A percentile compares a stretch with the other conserved stretches of the same genome.
These are phyloP conservation scores for Alternaria solani DNA, from an alignment of 2,329 filamentous ascomycete genomes.

Conservation along the genomic window DNA sequence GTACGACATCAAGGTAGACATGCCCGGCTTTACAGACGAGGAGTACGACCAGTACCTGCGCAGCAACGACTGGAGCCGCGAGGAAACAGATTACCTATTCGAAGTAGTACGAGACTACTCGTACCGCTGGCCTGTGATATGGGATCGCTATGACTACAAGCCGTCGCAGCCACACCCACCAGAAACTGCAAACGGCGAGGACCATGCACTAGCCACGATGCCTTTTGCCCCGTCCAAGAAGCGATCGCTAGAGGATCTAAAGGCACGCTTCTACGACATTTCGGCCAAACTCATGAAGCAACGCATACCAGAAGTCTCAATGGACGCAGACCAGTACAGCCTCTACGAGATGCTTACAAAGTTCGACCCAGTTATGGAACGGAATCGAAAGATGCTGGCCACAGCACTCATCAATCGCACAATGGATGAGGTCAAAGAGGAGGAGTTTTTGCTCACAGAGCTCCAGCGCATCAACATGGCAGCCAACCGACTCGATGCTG, in stretches of 20 bases:
- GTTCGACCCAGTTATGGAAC: conserved; percentile 83
- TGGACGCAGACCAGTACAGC: conserved; percentile 85
- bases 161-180: conserved; percentile 43
- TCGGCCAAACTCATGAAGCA: conserved; percentile 62
- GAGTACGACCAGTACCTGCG: conserved; percentile 81
- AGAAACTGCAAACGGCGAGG: conserved; percentile 31
- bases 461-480: conserved; percentile 90
- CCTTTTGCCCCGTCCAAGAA: conserved; percentile 56
- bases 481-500: conserved; percentile 84
- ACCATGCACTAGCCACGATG: conserved; percentile 40
- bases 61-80: conserved; percentile 82
- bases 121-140: conserved; percentile 88
- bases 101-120: conserved; percentile 78
- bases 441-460: conserved; percentile 87
- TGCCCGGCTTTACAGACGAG: conserved; percentile 84
- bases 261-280: conserved; percentile 88
- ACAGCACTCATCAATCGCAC: conserved; percentile 79
- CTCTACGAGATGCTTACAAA: conserved; percentile 85
- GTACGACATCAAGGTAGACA: conserved; percentile 82
- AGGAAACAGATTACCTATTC: conserved; percentile 94
- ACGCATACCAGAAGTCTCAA: conserved; percentile 58
- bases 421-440: conserved; percentile 88
- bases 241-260: conserved; percentile 87
- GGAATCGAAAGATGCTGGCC: conserved; percentile 83
- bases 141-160: conserved; percentile 87